Conservation (phyloP, 495 filamentous ascomycete species). For the Chaetomium cochliodes region DNA sequence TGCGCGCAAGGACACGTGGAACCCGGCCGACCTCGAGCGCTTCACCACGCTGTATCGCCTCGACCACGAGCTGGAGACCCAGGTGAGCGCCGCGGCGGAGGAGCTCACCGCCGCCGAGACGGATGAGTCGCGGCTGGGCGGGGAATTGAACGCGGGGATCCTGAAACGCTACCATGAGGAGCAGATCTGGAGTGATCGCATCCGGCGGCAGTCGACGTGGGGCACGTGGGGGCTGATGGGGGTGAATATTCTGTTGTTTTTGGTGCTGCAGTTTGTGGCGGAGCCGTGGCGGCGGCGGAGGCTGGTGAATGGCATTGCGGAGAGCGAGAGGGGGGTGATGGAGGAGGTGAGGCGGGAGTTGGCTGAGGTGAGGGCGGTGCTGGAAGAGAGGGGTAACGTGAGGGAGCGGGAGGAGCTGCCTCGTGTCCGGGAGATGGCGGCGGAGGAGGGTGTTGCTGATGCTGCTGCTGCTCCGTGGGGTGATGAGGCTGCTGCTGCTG, state of each 20-base stretch:
- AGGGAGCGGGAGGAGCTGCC: conserved; percentile 6
- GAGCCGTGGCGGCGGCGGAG: conserved; percentile 87
- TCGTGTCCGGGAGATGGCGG: conserved; percentile 23
- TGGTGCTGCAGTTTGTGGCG: conserved; percentile 86
- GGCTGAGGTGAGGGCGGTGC: conserved; percentile 26
- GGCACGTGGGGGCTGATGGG: conserved; percentile 98
- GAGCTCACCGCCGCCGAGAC: conserved; percentile 70
- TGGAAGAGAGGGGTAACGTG: conserved; percentile 33
- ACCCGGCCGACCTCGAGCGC: conserved; percentile 79
- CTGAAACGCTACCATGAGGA: conserved; percentile 94
- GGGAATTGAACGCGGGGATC: conserved; percentile 72
- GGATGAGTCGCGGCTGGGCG: conserved; percentile 70
- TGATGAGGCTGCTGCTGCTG: background rate
- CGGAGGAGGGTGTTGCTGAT: background rate
- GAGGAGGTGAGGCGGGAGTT: conserved; percentile 63
- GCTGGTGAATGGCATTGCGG: conserved; percentile 75
- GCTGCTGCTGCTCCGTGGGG: background rate
- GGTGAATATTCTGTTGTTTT: conserved; percentile 84
- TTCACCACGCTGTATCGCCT: conserved; percentile 90
- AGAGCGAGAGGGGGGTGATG: conserved; percentile 58
- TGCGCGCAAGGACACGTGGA: conserved; percentile 92
- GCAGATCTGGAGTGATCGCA: conserved; percentile 98
- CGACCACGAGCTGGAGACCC: conserved; percentile 89
- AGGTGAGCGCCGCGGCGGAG: conserved; percentile 71
- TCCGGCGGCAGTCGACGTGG: conserved; percentile 93